Conservation (phyloP, 2,329 filamentous ascomycete genomes). For the Exutisphaerella laricina region DNA sequence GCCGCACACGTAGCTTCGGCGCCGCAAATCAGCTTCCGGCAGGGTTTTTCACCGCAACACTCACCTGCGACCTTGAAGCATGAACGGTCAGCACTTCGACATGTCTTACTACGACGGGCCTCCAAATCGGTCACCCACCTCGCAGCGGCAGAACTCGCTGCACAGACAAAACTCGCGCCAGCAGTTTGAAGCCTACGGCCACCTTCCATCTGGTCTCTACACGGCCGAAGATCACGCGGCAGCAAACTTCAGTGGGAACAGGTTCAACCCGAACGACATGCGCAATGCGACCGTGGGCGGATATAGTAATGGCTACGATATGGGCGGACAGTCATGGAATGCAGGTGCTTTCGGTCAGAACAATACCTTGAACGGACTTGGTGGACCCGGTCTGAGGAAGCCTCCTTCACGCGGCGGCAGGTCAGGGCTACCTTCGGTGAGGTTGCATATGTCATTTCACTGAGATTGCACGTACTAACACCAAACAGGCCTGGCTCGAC, state of each 20-base stretch:
- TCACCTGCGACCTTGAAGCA: conserved; percentile 14
- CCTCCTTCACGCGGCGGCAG: conserved; percentile 51
- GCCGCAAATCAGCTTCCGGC: conserved; percentile 2
- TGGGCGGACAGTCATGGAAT: conserved; percentile 71
- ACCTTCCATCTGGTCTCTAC: conserved; percentile 64
- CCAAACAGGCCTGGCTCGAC: conserved; percentile 57
- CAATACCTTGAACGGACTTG: conserved; percentile 48
- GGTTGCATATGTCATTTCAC: conserved; percentile 34
- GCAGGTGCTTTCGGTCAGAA: conserved; percentile 65
- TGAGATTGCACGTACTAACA: conserved; percentile 18
- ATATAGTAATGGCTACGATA: conserved; percentile 64
- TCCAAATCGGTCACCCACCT: conserved; percentile 62
- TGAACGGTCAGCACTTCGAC: conserved; percentile 42
- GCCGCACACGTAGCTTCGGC: conserved; percentile 1
- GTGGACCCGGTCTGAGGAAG: conserved; percentile 37
- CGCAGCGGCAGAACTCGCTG: conserved; percentile 59
- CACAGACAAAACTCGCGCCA: conserved; percentile 70
- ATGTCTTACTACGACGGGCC: conserved; percentile 72
- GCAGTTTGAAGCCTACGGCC: conserved; percentile 64
- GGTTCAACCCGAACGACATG: conserved; percentile 51
- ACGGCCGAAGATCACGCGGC: conserved; percentile 58
- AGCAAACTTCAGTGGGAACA: conserved; percentile 44
- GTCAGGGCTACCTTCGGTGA: conserved; percentile 66
- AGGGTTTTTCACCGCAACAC: conserved; percentile 13
- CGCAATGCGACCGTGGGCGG: conserved; percentile 54